Conservation (phyloP, 1,284 basidiomycete genomes). For the Amylostereum chailletii region DNA sequence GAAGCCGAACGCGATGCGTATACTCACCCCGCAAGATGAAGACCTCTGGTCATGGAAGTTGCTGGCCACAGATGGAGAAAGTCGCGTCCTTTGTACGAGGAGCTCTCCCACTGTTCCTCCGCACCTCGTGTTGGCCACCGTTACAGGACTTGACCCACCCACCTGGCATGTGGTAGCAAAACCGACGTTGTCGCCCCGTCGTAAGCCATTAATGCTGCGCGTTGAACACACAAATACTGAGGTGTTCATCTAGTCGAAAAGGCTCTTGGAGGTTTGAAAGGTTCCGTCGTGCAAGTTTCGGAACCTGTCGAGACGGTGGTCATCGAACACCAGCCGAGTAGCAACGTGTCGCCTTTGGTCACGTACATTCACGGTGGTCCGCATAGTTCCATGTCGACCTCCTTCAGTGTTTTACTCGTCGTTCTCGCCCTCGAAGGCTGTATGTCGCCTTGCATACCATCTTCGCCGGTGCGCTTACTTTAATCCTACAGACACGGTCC, state of each 20-base stretch:
- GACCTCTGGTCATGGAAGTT: slow-evolving; percentile 42
- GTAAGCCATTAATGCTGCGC: slow-evolving; percentile 23
- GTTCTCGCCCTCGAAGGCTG: slow-evolving; percentile 55
- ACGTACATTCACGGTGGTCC: slow-evolving; percentile 65
- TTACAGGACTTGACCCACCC: slow-evolving; percentile 20
- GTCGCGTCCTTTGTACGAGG: slow-evolving; percentile 37
- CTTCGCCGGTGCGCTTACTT: no score
- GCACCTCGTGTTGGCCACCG: slow-evolving; percentile 40
- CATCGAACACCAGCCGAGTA: slow-evolving; percentile 20
- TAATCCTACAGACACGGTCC: slow-evolving; percentile 39
- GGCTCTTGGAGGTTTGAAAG: slow-evolving; percentile 30
- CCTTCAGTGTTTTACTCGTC: slow-evolving; percentile 33
- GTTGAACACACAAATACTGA: not conserved
- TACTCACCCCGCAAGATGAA: slow-evolving; percentile 27
- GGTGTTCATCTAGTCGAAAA: slow-evolving; percentile 21
- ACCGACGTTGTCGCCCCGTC: slow-evolving; percentile 26
- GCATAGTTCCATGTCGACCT: slow-evolving; percentile 40
- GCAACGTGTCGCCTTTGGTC: slow-evolving; percentile 21
- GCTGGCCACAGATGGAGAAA: slow-evolving; percentile 40
- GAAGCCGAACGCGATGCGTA: slow-evolving; percentile 24
- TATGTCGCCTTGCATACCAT: slow-evolving; percentile 20
- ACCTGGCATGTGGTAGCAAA: slow-evolving; percentile 35
- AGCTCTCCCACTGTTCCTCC: slow-evolving; percentile 41
- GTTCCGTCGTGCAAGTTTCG: slow-evolving; percentile 37
- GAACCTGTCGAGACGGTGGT: slow-evolving; percentile 47